Evolutionary conservation across 306 rosid species (phyloP), one percentile per base, ranked within the genome.

Genomic region (Citrullus mucosospermus): DNA sequence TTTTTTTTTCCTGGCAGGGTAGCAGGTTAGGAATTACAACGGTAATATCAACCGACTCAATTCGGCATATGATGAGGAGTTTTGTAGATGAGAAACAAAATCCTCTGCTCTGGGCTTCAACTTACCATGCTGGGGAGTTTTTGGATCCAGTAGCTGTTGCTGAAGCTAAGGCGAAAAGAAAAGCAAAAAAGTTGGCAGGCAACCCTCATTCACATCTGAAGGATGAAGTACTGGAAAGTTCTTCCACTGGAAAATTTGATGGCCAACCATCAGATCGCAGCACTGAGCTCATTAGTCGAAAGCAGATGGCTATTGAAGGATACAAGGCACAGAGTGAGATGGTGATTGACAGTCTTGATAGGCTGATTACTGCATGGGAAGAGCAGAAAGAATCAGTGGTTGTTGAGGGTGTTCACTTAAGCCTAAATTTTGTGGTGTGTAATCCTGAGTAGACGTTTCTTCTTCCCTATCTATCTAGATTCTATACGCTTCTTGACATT

Each of bases 331-430:
- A 95, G 83, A 92, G 99, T 84, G 99, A 95, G 88, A 95, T 95
- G 99, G 99, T 95, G 77, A 92, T 95, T 70, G 99, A 95, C 89
- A 95, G 99, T 88, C 99, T 95, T 84, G 99, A 95, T 85, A 89
- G 97, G 84, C 84, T 95, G 83, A 95, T 95, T 81, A 95, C 97
- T 63, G 88, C 93, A 25, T 95, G 99, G 99, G 99, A 95, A 88
- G 97, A 92, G 79, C 87, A 93, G 72, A 95, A 91, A 81, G 91
- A 95, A 80, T 95, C 99, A 0, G 99, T 95, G 22, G 89, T 95
- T 48, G 97, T 95, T 32, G 99, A 95, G 90, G 99, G 99, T 68
- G 99, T 95, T 86, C 99, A 95, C 84, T 78, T 95, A 85, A 95
- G 97, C 85, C 97, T 95, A 81, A 95, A 95, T 80, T 95, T 95